A percentile compares a stretch with the other conserved stretches of the same genome.
Evolutionary conservation across 208 protist species (phyloP).

Genomic region (Trypanosoma melophagium): DNA sequence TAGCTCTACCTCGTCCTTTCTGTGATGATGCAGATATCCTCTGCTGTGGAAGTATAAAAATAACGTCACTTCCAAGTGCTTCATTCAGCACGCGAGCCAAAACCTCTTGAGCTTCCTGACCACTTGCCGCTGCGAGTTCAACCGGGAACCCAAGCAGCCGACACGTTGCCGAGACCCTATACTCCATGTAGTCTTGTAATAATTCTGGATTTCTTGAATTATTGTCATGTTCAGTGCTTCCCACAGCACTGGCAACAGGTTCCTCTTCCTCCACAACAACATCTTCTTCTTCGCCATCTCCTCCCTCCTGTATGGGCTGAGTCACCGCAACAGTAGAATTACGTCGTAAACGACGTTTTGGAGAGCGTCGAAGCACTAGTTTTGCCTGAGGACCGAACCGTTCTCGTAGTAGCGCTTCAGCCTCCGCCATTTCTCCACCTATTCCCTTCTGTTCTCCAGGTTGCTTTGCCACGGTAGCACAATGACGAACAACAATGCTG

Average conservation of each 20-base stretch:
- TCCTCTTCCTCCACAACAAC: slow-evolving; percentile 29
- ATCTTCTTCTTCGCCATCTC: slow-evolving; percentile 8
- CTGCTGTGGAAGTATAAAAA: slow-evolving; percentile 49
- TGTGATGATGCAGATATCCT: slow-evolving; percentile 9
- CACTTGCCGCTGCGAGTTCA: slow-evolving; percentile 71
- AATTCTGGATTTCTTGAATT: background rate
- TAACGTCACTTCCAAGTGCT: slow-evolving; percentile 75
- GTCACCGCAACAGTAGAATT: background rate
- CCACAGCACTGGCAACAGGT: slow-evolving; percentile 7
- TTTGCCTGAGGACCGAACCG: slow-evolving; percentile 80
- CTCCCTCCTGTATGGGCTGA: background rate
- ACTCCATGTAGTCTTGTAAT: slow-evolving; percentile 21
- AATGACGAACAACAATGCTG: no score
- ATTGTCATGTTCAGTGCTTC: background rate
- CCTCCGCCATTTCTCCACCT: slow-evolving; percentile 30
- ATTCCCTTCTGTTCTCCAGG: background rate
- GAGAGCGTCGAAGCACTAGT: slow-evolving; percentile 53
- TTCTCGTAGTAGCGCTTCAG: slow-evolving; percentile 53
- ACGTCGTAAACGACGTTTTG: slow-evolving; percentile 17
- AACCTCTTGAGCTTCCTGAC: slow-evolving; percentile 35
- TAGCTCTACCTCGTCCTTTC: slow-evolving; percentile 2
- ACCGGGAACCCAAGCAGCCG: slow-evolving; percentile 81
- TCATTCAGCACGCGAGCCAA: slow-evolving; percentile 66
- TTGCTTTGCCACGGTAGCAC: no score
- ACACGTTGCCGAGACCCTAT: slow-evolving; percentile 76